phyloP scores from a whole-genome alignment of 345 rosid genomes.

The Draba incana region DNA sequence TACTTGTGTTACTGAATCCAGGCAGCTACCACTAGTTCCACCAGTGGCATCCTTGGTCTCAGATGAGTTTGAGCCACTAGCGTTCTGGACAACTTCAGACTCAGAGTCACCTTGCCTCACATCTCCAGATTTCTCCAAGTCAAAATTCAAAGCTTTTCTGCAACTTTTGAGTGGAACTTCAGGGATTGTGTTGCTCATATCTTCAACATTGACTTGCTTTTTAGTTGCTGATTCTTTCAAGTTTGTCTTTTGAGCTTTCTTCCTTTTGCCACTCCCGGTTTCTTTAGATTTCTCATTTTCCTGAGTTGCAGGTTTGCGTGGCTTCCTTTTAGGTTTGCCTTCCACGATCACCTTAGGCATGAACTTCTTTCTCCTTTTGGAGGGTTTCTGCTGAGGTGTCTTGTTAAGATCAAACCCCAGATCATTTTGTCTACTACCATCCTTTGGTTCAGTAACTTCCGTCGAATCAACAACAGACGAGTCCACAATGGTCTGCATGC shows the following conservation, averaged over 20 bases:
- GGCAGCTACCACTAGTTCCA: slow-evolving; percentile 26
- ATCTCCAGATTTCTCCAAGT: slow-evolving; percentile 48
- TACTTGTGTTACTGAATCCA: slow-evolving; percentile 36
- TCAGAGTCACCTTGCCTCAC: slow-evolving; percentile 29
- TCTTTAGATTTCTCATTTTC: slow-evolving; percentile 39
- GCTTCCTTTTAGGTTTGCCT: slow-evolving; percentile 57
- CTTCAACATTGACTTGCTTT: slow-evolving; percentile 31
- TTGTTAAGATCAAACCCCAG: slow-evolving; percentile 65
- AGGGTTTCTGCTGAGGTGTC: slow-evolving; percentile 63
- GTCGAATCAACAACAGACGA: slow-evolving; percentile 46
- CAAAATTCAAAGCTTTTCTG: slow-evolving; percentile 61
- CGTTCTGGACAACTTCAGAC: slow-evolving; percentile 30
- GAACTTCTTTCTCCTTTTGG: slow-evolving; percentile 72
- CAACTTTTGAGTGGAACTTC: slow-evolving; percentile 48
- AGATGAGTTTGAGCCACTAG: slow-evolving; percentile 36
- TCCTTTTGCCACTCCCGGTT: slow-evolving; percentile 52
- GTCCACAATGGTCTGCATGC: slow-evolving; percentile 49
- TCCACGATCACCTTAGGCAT: slow-evolving; percentile 78
- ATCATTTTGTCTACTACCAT: slow-evolving; percentile 33
- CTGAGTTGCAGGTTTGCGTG: slow-evolving; percentile 50
- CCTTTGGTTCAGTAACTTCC: slow-evolving; percentile 43
- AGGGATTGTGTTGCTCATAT: slow-evolving; percentile 38
- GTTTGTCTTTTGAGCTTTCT: slow-evolving; percentile 47
- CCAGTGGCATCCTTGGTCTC: slow-evolving; percentile 30
- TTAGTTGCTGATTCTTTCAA: slow-evolving; percentile 48